Evolutionary conservation across 768 basidiomycete genomes (phyloP).

Genomic region (Lactarius tabidus): DNA sequence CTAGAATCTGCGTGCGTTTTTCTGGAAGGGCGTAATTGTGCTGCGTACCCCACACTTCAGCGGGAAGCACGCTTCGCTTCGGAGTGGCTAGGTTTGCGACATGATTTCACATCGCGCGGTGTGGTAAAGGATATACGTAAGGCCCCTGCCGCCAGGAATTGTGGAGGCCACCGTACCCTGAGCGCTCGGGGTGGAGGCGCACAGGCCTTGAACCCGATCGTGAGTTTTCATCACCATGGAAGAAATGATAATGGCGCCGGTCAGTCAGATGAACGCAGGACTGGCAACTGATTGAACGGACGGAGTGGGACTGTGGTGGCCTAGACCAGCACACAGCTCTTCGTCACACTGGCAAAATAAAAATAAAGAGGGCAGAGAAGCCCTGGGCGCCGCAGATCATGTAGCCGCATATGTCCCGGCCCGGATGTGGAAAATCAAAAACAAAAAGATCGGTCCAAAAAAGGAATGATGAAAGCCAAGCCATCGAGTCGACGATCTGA

Average conservation of each 20-base stretch:
- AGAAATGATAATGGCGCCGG: not conserved
- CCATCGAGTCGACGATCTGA: slow-evolving; percentile 18
- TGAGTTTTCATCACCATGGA: not conserved
- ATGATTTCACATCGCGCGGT: slow-evolving; percentile 10
- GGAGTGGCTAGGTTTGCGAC: not conserved
- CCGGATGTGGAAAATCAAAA: slow-evolving; percentile 4
- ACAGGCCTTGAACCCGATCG: not conserved
- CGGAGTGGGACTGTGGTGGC: not conserved
- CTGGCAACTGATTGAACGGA: not conserved
- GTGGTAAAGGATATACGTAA: slow-evolving; percentile 18
- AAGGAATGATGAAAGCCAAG: slow-evolving; percentile 25
- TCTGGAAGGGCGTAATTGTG: slow-evolving; percentile 10
- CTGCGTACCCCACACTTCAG: slow-evolving; percentile 18
- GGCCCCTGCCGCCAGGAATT: slow-evolving; percentile 4
- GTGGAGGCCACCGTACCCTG: slow-evolving; percentile 8
- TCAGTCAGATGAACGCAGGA: not conserved
- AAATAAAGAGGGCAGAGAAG: slow-evolving; percentile 1
- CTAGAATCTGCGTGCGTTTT: not conserved
- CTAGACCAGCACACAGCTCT: not conserved
- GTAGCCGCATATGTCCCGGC: slow-evolving; percentile 14
- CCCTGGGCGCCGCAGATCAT: not conserved
- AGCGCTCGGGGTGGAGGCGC: slow-evolving; percentile 5
- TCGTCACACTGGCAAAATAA: no score
- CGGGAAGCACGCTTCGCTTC: not conserved
- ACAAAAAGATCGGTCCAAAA: slow-evolving; percentile 16